Conservation (phyloP, 768 basidiomycete genomes). For the Chalciporus piperatus region DNA sequence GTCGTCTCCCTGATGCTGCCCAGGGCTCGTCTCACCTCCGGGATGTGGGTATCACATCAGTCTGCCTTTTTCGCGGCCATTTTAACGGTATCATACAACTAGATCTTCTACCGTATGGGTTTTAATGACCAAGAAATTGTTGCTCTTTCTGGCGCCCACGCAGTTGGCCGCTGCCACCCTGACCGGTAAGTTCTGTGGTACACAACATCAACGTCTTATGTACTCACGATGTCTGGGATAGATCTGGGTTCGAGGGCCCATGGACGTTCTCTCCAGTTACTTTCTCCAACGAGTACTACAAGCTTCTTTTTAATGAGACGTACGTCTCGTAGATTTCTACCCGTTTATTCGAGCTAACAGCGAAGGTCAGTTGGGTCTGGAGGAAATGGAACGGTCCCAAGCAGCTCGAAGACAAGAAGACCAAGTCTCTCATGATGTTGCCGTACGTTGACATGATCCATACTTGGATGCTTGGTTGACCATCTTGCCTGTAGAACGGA, state of each 20-base stretch:
- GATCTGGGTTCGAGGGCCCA: conserved; percentile 84
- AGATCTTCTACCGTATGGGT: conserved; percentile 77
- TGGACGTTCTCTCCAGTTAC: conserved; percentile 95
- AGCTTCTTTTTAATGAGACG: conserved; percentile 84
- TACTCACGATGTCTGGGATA: conserved; percentile 12
- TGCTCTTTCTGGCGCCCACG: conserved; percentile 90
- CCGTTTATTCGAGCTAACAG: neutral
- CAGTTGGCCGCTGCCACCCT: conserved; percentile 91
- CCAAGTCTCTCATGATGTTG: conserved; percentile 90
- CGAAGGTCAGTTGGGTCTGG: conserved; percentile 72
- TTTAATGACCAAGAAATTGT: conserved; percentile 99
- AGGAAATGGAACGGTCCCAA: conserved; percentile 93
- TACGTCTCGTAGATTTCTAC: conserved; percentile 28
- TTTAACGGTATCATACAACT: neutral
- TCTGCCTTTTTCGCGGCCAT: neutral
- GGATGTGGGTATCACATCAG: conserved; percentile 42
- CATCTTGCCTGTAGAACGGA: conserved; percentile 55
- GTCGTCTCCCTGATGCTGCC: conserved; percentile 84
- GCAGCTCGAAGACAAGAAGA: conserved; percentile 92
- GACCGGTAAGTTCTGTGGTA: conserved; percentile 49
- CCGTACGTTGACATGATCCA: conserved; percentile 54
- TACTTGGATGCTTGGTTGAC: neutral
- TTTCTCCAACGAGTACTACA: conserved; percentile 83
- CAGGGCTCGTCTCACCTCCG: conserved; percentile 86
- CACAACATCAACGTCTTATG: neutral